These are phyloP conservation scores for Physcomitrellopsis africana DNA, from an alignment of 225 moss, liverwort and hornwort genomes.

Conservation along the genomic window DNA sequence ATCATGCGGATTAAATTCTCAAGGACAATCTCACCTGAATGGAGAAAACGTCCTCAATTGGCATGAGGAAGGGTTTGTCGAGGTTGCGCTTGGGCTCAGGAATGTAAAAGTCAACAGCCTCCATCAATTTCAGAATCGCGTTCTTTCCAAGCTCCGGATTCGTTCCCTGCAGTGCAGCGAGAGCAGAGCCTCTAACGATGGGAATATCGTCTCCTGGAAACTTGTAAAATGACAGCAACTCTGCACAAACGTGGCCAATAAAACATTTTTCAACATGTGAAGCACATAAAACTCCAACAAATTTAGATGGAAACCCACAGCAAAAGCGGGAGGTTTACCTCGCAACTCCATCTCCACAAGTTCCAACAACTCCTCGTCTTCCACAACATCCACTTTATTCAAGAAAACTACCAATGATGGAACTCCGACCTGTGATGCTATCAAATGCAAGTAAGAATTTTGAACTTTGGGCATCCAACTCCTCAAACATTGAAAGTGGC, in stretches of 20 bases:
- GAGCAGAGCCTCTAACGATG: constrained; percentile 83
- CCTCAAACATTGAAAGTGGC: neutral
- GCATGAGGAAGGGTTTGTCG: constrained; percentile 79
- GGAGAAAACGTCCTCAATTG: constrained; percentile 93
- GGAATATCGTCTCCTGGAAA: constrained; percentile 90
- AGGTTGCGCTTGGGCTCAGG: constrained; percentile 77
- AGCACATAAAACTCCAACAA: neutral
- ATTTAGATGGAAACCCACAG: neutral
- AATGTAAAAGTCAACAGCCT: constrained; percentile 78
- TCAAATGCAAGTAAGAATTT: constrained; percentile 23
- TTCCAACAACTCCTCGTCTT: constrained; percentile 94
- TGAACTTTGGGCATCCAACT: constrained; percentile 10
- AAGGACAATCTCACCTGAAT: constrained; percentile 55
- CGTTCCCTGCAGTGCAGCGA: constrained; percentile 69
- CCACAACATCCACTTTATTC: constrained; percentile 93
- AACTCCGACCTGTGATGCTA: constrained; percentile 70
- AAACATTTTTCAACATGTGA: neutral
- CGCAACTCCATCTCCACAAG: constrained; percentile 94
- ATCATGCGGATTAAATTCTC: neutral
- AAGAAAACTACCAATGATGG: constrained; percentile 91
- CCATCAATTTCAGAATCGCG: constrained; percentile 74
- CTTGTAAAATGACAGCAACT: constrained; percentile 80
- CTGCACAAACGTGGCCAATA: constrained; percentile 41
- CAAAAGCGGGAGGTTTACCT: constrained; percentile 32
- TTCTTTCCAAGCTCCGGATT: constrained; percentile 57